Percentiles rank a stretch among this genome's conserved stretches.
phyloP scores from a whole-genome alignment of 768 basidiomycete genomes.

The Suillus hirtellus region DNA sequence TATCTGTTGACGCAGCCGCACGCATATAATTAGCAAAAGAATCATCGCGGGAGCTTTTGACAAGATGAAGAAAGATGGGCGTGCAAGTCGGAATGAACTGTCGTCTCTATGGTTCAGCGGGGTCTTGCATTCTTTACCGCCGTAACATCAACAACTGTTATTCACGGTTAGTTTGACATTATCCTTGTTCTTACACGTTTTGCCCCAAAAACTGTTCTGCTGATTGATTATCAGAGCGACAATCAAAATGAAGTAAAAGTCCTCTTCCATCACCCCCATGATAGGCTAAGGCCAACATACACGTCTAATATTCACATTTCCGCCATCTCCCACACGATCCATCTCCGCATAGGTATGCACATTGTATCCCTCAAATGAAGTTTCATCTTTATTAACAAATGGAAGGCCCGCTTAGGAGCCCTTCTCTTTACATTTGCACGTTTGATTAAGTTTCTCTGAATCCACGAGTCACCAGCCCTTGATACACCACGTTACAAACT shows the following conservation, averaged over 20 bases:
- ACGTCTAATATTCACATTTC: not conserved
- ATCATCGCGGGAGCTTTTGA: not conserved
- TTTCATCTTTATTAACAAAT: not conserved
- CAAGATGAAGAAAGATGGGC: not conserved
- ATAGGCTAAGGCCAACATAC: not conserved
- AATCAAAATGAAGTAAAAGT: not conserved
- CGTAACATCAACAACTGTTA: not conserved
- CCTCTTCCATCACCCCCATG: not conserved
- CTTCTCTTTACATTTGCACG: not conserved
- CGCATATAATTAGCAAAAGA: not conserved
- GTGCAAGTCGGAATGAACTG: not conserved
- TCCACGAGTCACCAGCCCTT: not conserved
- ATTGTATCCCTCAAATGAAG: not conserved
- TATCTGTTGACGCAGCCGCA: not conserved
- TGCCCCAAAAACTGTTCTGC: not conserved
- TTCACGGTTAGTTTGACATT: not conserved
- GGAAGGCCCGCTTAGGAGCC: not conserved
- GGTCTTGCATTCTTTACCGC: not conserved
- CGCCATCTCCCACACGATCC: not conserved
- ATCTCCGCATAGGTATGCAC: not conserved
- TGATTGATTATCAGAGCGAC: not conserved
- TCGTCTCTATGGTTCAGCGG: not conserved
- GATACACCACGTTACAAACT: not conserved
- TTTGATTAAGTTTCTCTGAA: not conserved
- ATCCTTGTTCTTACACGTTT: not conserved